Base-by-base conservation (phyloP, 176 grass and related monocot species). In the Pontederia paniculata region DNA sequence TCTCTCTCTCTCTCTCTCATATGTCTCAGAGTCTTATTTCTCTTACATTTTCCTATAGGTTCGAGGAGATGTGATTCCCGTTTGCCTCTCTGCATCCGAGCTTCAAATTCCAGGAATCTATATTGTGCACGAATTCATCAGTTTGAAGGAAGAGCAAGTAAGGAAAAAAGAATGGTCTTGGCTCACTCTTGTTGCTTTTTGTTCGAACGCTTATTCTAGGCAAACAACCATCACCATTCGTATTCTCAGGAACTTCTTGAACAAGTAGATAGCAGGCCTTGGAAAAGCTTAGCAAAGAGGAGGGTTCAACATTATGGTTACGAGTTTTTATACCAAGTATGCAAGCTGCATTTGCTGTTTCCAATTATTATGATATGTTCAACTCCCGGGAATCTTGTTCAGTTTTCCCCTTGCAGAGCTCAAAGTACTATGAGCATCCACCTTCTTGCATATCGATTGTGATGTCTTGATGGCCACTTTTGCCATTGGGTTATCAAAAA, bases 291-390 rank as follows among this genome's bases (percentile, higher is more conserved):
- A 63, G 65, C 91, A 11, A 97, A 97, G 81, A 78, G 91, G 56
- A 76, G 74, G 65, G 91, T 90, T 83, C 91, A 97, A 60, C 91
- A 97, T 84, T 97, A 97, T 54, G 86, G 91, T 58, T 89, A 87
- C 58, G 91, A 97, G 54, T 90, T 97, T 79, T 46, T 87, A 70
- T 97, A 97, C 46, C 76, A 84, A 81, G 91, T 96, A 87, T n/a
- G n/a, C n/a, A n/a, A 84, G 86, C 84, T 60, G 44, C 28, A n/a
- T n/a, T 72, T 53, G 20, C 21, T 74, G 70, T 69, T 82, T 68
- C 44, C 71, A 77, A 61, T 51, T 65, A 46, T 46, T 8, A 43
- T n/a, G n/a, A n/a, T n/a, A n/a, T n/a, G n/a, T n/a, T n/a, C n/a
- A n/a, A n/a, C n/a, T n/a, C n/a, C n/a, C n/a, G n/a, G n/a, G n/a